A percentile compares a stretch with the other conserved stretches of the same genome.
Conservation (phyloP, 1,139 yeast species). For the Hyphopichia pseudoburtonii region DNA sequence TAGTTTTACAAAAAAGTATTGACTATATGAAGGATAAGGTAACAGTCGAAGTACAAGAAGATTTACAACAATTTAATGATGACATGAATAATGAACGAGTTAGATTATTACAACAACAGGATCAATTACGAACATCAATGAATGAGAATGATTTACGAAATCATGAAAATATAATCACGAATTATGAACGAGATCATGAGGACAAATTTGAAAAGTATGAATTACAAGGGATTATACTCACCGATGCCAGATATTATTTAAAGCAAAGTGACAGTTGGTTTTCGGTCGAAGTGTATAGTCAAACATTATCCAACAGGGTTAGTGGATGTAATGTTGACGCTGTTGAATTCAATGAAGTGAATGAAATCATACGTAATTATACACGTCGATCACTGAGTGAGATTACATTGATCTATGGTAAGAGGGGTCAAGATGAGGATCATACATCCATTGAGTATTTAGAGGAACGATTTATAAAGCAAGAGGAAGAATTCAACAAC, state of each 20-base stretch:
- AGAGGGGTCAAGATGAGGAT: background rate
- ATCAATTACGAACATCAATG: conserved; percentile 15
- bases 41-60: conserved; percentile 18
- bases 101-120: conserved; percentile 15
- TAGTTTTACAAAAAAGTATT: conserved; percentile 22
- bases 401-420: conserved; percentile 3
- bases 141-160: conserved; percentile 17
- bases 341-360: background rate
- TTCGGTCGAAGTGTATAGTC: conserved; percentile 1
- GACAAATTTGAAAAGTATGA: conserved; percentile 19
- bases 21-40: conserved; percentile 11
- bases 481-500: conserved; percentile 10
- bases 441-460: background rate
- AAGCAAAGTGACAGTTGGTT: conserved; percentile 9
- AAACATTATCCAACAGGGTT: background rate
- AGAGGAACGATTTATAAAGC: conserved; percentile 1
- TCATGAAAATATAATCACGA: conserved; percentile 20
- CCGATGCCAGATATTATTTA: conserved; percentile 30
- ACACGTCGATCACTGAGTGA: background rate
- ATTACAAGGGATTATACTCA: conserved; percentile 29
- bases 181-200: conserved; percentile 12
- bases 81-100: conserved; percentile 14
- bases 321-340: background rate
- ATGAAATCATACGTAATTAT: background rate
- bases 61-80: conserved; percentile 21